Evolutionary conservation across 1,139 yeast species (phyloP).

Genomic region (Candida sojae): DNA sequence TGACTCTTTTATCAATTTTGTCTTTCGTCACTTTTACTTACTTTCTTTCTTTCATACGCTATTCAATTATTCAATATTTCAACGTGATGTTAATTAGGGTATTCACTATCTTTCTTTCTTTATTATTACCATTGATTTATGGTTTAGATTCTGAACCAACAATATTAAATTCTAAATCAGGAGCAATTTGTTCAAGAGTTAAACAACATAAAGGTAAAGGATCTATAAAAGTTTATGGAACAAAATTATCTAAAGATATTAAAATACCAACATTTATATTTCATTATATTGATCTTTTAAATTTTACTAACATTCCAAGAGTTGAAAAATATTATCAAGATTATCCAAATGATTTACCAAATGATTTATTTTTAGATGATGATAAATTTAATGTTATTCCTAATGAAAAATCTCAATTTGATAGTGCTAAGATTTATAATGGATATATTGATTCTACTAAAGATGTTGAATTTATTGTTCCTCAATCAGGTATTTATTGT

Average conservation of each 20-base stretch:
- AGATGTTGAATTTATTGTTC: slow-evolving; percentile 16
- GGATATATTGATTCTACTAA: slow-evolving; percentile 11
- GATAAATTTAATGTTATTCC: slow-evolving; percentile 11
- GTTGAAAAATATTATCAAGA: slow-evolving; percentile 16
- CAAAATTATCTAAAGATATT: slow-evolving; percentile 1
- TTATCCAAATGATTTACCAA: slow-evolving; percentile 12
- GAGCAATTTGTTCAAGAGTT: slow-evolving; percentile 13
- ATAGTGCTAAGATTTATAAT: slow-evolving; percentile 11
- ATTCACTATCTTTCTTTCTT: background rate
- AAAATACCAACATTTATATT: slow-evolving; percentile 26
- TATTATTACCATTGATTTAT: background rate
- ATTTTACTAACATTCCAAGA: slow-evolving; percentile 24
- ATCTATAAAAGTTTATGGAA: slow-evolving; percentile 6
- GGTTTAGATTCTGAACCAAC: slow-evolving; percentile 9
- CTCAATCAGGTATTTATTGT: slow-evolving; percentile 35
- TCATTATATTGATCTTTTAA: slow-evolving; percentile 24
- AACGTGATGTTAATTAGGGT: background rate
- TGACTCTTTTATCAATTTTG: too few relatives aligned
- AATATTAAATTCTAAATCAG: slow-evolving; percentile 7
- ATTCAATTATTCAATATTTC: too few relatives aligned
- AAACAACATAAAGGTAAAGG: slow-evolving; percentile 8
- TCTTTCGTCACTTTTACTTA: too few relatives aligned
- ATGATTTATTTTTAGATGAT: slow-evolving; percentile 5
- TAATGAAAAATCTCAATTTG: slow-evolving; percentile 6
- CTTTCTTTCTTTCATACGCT: too few relatives aligned